These are phyloP conservation scores for Ambrosia artemisiifolia DNA, from an alignment of 129 eudicot species.

Conservation along the genomic window DNA sequence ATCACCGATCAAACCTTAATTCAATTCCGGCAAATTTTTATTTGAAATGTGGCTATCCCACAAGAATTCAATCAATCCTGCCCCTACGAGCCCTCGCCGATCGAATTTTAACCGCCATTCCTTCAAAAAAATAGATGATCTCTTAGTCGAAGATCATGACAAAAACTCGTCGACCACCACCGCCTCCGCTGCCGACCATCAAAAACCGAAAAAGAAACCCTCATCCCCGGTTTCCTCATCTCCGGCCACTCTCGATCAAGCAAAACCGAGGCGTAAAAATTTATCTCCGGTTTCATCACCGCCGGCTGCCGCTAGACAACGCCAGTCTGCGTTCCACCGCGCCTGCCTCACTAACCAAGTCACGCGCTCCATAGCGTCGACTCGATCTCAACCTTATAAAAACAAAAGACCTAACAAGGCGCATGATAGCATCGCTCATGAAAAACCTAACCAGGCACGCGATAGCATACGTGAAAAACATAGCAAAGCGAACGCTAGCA, in stretches of 20 bases:
- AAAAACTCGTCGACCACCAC: background rate
- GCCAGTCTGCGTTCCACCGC: conserved; percentile 62
- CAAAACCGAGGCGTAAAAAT: conserved; percentile 1
- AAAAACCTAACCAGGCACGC: background rate
- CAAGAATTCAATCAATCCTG: conserved; percentile 12
- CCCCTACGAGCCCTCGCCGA: conserved; percentile 9
- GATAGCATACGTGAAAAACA: background rate
- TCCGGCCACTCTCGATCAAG: background rate
- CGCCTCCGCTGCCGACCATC: background rate
- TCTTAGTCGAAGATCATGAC: conserved; percentile 10
- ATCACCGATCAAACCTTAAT: conserved; percentile 1
- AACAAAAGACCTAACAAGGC: background rate
- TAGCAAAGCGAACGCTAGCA: background rate
- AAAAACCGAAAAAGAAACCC: background rate
- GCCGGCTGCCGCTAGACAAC: conserved; percentile 11
- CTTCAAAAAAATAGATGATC: conserved; percentile 24
- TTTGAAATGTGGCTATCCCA: conserved; percentile 28
- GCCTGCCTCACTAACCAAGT: conserved; percentile 44
- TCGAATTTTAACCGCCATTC: conserved; percentile 27
- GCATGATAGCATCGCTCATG: background rate
- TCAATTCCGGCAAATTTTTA: background rate
- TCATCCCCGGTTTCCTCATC: background rate
- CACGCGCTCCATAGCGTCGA: conserved; percentile 38
- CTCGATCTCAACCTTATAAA: conserved; percentile 18
- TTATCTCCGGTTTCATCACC: background rate